Conservation (phyloP, 1,284 basidiomycete genomes). For the Inonotus obliquus region DNA sequence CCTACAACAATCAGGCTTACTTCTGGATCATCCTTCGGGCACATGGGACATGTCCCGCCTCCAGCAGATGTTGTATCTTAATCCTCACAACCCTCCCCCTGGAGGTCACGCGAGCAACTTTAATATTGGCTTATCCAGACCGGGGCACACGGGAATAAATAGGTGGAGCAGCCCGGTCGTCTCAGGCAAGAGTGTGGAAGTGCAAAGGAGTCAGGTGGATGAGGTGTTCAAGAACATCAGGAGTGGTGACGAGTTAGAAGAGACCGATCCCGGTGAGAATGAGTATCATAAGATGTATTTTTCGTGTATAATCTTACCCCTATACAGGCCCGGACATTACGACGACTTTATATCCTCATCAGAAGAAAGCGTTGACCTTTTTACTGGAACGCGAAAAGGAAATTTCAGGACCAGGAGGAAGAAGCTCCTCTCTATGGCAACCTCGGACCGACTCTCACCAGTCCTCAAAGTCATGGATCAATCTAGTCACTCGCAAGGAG, state of each 20-base stretch:
- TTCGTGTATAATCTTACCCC: not conserved
- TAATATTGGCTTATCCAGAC: slow-evolving; percentile 35
- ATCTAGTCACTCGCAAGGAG: slow-evolving; percentile 84
- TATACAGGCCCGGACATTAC: slow-evolving; percentile 64
- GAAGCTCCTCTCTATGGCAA: slow-evolving; percentile 77
- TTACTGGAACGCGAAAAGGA: slow-evolving; percentile 90
- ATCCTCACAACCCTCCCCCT: slow-evolving; percentile 82
- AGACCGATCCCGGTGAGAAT: slow-evolving; percentile 77
- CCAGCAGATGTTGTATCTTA: slow-evolving; percentile 66
- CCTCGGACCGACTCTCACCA: slow-evolving; percentile 47
- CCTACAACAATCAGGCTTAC: slow-evolving; percentile 62
- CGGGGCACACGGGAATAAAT: slow-evolving; percentile 38
- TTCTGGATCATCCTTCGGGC: slow-evolving; percentile 77
- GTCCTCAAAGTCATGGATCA: slow-evolving; percentile 60
- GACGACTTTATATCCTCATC: slow-evolving; percentile 93
- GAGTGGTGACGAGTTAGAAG: slow-evolving; percentile 80
- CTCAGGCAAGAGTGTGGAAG: slow-evolving; percentile 79
- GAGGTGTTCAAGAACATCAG: slow-evolving; percentile 88
- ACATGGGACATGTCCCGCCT: slow-evolving; percentile 56
- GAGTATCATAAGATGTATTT: slow-evolving; percentile 26
- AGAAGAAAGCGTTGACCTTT: slow-evolving; percentile 97
- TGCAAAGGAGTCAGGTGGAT: slow-evolving; percentile 91
- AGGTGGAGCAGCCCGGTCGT: slow-evolving; percentile 57
- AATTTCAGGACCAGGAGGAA: slow-evolving; percentile 45
- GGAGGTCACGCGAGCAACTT: slow-evolving; percentile 54